A percentile compares a stretch with the other conserved stretches of the same genome.
Conservation (phyloP, 2,329 filamentous ascomycete genomes). For the Xylaria sp. region DNA sequence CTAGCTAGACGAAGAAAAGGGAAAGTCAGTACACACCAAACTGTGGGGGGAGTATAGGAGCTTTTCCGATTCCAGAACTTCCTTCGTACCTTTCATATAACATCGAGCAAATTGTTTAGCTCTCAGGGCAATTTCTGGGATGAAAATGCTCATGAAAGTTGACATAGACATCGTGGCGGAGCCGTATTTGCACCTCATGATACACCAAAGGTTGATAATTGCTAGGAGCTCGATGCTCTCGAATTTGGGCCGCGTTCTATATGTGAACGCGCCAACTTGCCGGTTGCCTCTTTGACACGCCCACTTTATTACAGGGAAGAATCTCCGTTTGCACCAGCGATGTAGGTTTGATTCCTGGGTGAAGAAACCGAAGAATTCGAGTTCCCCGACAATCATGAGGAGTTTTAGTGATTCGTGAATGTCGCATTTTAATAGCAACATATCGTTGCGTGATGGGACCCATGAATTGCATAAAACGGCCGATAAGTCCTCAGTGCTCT, state of each 20-base stretch:
- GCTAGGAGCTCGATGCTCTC: background rate
- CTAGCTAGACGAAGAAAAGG: background rate
- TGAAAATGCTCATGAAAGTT: background rate
- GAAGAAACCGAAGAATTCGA: background rate
- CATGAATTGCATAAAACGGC: background rate
- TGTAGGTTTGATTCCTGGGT: background rate
- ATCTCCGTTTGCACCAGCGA: background rate
- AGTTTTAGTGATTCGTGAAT: background rate
- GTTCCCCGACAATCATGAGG: background rate
- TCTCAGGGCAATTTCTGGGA: background rate
- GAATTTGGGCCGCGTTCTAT: background rate
- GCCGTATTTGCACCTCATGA: too few relatives aligned
- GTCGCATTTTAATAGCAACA: background rate
- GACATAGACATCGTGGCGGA: too few relatives aligned
- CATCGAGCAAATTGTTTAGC: background rate
- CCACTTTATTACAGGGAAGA: background rate
- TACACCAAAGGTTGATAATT: background rate
- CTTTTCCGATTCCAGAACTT: background rate
- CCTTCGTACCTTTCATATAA: constrained; percentile 9
- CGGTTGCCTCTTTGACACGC: too few relatives aligned
- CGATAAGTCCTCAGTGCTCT: background rate
- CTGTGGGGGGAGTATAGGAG: background rate
- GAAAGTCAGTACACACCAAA: background rate
- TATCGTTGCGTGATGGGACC: background rate
- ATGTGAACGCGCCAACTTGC: background rate